A percentile compares a stretch with the other conserved stretches of the same genome.
phyloP scores from a whole-genome alignment of 495 filamentous ascomycete species.

The Delitschia confertaspora region DNA sequence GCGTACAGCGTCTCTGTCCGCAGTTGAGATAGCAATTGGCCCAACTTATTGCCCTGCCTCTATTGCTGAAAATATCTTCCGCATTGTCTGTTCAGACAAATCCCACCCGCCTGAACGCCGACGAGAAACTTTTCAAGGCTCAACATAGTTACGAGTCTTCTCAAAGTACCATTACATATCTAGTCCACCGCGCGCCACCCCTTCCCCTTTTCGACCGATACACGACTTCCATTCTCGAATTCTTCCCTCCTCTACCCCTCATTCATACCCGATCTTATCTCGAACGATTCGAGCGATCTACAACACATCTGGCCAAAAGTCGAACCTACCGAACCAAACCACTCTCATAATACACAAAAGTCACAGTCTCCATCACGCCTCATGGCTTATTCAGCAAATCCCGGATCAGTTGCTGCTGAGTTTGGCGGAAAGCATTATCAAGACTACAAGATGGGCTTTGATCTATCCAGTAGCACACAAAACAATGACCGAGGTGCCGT shows the following conservation, averaged over 20 bases:
- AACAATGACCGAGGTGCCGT: slow-evolving; percentile 12
- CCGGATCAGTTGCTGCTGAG: slow-evolving; percentile 9
- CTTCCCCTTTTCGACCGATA: slow-evolving; percentile 10
- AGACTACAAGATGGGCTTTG: slow-evolving; percentile 19
- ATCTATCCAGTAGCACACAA: slow-evolving; percentile 5
- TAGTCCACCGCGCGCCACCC: slow-evolving; percentile 21
- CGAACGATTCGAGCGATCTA: too few relatives aligned
- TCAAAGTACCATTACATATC: slow-evolving; percentile 23
- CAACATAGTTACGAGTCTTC: slow-evolving; percentile 23
- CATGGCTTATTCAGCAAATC: slow-evolving; percentile 13
- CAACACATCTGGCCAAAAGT: too few relatives aligned
- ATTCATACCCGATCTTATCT: background rate
- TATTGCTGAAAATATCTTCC: background rate
- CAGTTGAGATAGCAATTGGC: slow-evolving; percentile 15
- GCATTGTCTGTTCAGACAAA: slow-evolving; percentile 20
- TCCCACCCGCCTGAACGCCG: slow-evolving; percentile 18
- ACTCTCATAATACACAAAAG: background rate
- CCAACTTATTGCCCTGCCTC: slow-evolving; percentile 15
- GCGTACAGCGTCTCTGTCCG: slow-evolving; percentile 30
- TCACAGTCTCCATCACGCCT: background rate
- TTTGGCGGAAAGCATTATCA: slow-evolving; percentile 15
- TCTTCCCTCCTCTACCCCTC: slow-evolving; percentile 8
- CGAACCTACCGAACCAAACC: slow-evolving; percentile 26
- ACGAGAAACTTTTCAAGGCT: slow-evolving; percentile 19
- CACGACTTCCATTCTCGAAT: slow-evolving; percentile 15